Base-by-base conservation (phyloP, 768 basidiomycete genomes). In the Boletus sp. region DNA sequence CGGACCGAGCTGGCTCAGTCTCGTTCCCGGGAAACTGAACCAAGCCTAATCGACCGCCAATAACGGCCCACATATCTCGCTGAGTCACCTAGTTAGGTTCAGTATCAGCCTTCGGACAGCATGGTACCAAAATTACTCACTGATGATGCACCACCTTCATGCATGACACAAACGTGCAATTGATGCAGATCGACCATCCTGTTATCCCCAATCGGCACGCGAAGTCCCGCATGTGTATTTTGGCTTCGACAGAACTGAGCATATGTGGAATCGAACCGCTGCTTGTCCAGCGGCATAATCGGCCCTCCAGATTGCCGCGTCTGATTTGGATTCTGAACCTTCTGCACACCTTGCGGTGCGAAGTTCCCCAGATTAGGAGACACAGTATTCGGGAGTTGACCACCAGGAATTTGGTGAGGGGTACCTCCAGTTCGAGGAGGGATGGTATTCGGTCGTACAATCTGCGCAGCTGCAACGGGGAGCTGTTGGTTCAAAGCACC, bases 41-140 rank as follows among this genome's bases (percentile, higher is more conserved):
- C 63, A 85, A 83, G 17, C 83, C 85, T 70, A 91, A 76, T 24
- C 78, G 80, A n/a, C 80, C 89, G 17, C 81, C 89, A 54, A 91
- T 81, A 45, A 86, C 73, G 15, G 80, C 64, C 89, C 89, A 90
- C 56, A 77, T 58, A 35, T 88, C 86, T 47, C 79, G 78, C 55
- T 73, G 71, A 28, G 74, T 74, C 12, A 86, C 80, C 86, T 87
- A 52, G n/a, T 59, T 41, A 39, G 24, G 45, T 44, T 42, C 44
- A 55, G 39, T 24, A 50, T 62, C 65, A 64, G 20, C 48, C 33
- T 46, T 36, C 24, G 18, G 14, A 40, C 56, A 54, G 14, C 28
- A 15, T 47, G n/a, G 32, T 32, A 32, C 18, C 24, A 32, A 56
- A 29, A 47, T 36, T 37, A 72, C 76, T 64, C 64, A 85, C 86